Evolutionary conservation across 1,284 basidiomycete genomes (phyloP).

Genomic region (Ustilago sp.): DNA sequence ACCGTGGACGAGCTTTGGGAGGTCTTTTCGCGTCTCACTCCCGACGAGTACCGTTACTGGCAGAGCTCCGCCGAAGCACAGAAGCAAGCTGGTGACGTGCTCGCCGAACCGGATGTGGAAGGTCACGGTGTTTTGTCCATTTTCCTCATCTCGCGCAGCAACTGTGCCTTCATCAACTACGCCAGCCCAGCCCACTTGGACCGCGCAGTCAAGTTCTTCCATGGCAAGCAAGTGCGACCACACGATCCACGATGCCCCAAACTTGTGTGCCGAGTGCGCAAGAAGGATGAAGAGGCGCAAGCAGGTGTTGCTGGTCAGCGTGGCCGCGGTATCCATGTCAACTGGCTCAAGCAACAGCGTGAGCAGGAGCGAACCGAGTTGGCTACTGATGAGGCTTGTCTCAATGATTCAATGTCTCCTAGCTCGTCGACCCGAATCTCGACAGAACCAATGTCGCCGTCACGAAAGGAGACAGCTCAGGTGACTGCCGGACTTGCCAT

Average conservation of each 20-base stretch:
- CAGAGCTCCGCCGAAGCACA: slow-evolving; percentile 20
- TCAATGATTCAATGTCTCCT: neutral
- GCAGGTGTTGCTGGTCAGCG: slow-evolving; percentile 92
- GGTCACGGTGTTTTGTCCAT: slow-evolving; percentile 81
- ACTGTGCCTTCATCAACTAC: slow-evolving; percentile 93
- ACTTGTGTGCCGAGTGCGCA: slow-evolving; percentile 86
- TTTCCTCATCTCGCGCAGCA: slow-evolving; percentile 90
- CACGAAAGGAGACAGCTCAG: slow-evolving; percentile 11
- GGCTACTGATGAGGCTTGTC: neutral
- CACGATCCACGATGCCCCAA: slow-evolving; percentile 80
- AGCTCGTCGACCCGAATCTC: slow-evolving; percentile 1
- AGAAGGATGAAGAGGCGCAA: slow-evolving; percentile 84
- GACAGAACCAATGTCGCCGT: slow-evolving; percentile 24
- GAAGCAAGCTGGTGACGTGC: slow-evolving; percentile 9
- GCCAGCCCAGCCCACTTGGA: slow-evolving; percentile 76
- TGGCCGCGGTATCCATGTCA: slow-evolving; percentile 83
- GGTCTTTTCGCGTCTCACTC: slow-evolving; percentile 75
- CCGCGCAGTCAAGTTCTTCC: slow-evolving; percentile 79
- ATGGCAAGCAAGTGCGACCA: slow-evolving; percentile 77
- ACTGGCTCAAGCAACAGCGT: slow-evolving; percentile 77
- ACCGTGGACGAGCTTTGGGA: slow-evolving; percentile 87
- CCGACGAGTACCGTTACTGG: slow-evolving; percentile 32
- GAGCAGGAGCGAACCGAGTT: slow-evolving; percentile 40
- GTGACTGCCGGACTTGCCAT: slow-evolving; percentile 27
- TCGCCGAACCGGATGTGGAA: slow-evolving; percentile 14